Conservation (phyloP, 139 green algal genomes). For the Asterochloris erici region DNA sequence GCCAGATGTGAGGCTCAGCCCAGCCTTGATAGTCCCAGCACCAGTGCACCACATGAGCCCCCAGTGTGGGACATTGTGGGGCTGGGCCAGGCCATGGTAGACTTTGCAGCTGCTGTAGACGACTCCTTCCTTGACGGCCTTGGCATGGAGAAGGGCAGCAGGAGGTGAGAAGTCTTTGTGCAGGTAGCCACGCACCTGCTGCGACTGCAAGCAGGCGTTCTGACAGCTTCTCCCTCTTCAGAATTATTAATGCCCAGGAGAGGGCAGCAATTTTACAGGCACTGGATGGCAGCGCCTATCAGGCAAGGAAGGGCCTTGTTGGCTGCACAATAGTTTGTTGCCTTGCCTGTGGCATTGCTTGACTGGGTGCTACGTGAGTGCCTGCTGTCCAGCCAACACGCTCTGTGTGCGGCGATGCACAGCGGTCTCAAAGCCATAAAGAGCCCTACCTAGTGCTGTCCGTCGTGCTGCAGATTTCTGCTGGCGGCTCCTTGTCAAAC, state of each 20-base stretch:
- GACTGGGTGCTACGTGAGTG: too few species aligned
- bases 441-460: too few species aligned
- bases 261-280: conserved; percentile 39
- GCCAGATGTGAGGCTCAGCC: too few species aligned
- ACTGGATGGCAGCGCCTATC: conserved; percentile 36
- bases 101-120: conserved; percentile 43
- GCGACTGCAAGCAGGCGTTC: not conserved
- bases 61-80: conserved; percentile 25
- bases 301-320: too few species aligned
- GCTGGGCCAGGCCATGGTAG: conserved; percentile 65
- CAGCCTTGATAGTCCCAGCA: too few species aligned
- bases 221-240: not conserved
- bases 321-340: too few species aligned
- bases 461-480: conserved; percentile 50
- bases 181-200: not conserved
- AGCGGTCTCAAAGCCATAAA: not conserved
- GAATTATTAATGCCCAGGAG: conserved; percentile 20
- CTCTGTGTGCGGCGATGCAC: too few species aligned
- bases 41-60: not conserved
- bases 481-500: conserved; percentile 87
- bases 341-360: not conserved
- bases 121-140: conserved; percentile 40
- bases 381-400: not conserved
- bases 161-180: conserved; percentile 26
- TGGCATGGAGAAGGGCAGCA: conserved; percentile 46